Conservation (phyloP, 1,284 basidiomycete genomes). For the Apiotrichum akiyoshidainum region DNA sequence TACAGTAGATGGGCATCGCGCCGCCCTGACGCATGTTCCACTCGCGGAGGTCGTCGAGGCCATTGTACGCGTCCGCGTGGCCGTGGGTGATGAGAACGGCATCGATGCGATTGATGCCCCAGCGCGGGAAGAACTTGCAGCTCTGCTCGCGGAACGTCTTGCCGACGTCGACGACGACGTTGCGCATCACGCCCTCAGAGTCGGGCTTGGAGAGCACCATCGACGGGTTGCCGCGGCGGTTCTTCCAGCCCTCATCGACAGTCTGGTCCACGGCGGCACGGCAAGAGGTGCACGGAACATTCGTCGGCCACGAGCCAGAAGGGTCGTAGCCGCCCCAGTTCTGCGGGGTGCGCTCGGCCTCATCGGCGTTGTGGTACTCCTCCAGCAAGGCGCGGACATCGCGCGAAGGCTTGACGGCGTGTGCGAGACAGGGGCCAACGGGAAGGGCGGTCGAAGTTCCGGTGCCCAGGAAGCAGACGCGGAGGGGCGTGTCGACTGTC, state of each 20-base stretch:
- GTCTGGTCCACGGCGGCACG: slow-evolving; percentile 39
- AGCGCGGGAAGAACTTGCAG: slow-evolving; percentile 43
- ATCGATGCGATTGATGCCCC: slow-evolving; percentile 49
- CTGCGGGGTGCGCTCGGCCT: slow-evolving; percentile 6
- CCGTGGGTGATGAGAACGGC: slow-evolving; percentile 53
- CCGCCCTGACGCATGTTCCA: slow-evolving; percentile 44
- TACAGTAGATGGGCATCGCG: slow-evolving; percentile 45
- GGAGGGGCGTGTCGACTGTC: slow-evolving; percentile 21
- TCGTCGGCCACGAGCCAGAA: slow-evolving; percentile 33
- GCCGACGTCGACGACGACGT: slow-evolving; percentile 52
- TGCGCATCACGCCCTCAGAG: slow-evolving; percentile 31
- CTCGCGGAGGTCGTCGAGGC: slow-evolving; percentile 44
- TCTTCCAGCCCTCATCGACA: slow-evolving; percentile 46
- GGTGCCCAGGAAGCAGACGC: slow-evolving; percentile 49
- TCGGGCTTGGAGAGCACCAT: slow-evolving; percentile 31
- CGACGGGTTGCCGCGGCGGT: slow-evolving; percentile 48
- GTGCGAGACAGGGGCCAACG: slow-evolving; percentile 43
- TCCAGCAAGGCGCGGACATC: slow-evolving; percentile 22
- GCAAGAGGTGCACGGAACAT: slow-evolving; percentile 46
- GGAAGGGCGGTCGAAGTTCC: slow-evolving; percentile 50
- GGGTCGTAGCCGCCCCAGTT: slow-evolving; percentile 29
- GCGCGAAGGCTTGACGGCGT: slow-evolving; percentile 16
- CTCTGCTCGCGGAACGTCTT: slow-evolving; percentile 52
- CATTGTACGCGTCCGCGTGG: slow-evolving; percentile 47
- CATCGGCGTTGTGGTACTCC: slow-evolving; percentile 9